Percentiles rank a stretch among this genome's conserved stretches.
These are phyloP conservation scores for Ramularia endophylla DNA, from an alignment of 2,329 filamentous ascomycete genomes.

Conservation along the genomic window DNA sequence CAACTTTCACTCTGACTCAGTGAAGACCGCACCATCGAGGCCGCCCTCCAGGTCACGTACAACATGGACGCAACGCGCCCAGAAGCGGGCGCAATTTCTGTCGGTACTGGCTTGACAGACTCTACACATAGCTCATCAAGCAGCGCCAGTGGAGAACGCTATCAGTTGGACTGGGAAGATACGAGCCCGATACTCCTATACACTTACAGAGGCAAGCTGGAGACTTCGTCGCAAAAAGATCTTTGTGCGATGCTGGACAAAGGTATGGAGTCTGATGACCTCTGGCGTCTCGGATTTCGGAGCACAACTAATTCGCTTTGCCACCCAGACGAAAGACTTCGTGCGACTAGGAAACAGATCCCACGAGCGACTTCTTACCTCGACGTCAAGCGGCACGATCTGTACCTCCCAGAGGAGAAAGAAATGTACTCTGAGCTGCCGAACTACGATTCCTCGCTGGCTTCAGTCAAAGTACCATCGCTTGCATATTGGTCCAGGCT, in stretches of 20 bases:
- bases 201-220: conserved; percentile 37
- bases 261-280: conserved; percentile 18
- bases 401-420: conserved; percentile 37
- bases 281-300: not conserved
- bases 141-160: conserved; percentile 35
- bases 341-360: conserved; percentile 43
- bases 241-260: conserved; percentile 36
- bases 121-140: conserved; percentile 37
- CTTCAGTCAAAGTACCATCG: conserved; percentile 42
- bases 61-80: conserved; percentile 18
- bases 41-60: conserved; percentile 10
- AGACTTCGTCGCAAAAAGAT: conserved; percentile 40
- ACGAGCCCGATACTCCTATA: conserved; percentile 41
- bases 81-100: conserved; percentile 15
- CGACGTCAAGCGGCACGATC: conserved; percentile 42
- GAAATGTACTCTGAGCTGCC: conserved; percentile 30
- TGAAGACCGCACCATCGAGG: conserved; percentile 10
- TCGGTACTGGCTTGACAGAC: conserved; percentile 38
- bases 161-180: conserved; percentile 40
- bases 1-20: conserved; percentile 12
- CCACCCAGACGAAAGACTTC: conserved; percentile 36
- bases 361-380: conserved; percentile 42
- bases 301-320: conserved; percentile 2
- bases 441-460: conserved; percentile 42
- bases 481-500: conserved; percentile 42